Base-by-base conservation (phyloP, 2,329 filamentous ascomycete genomes). In the Trichoderma koningii region DNA sequence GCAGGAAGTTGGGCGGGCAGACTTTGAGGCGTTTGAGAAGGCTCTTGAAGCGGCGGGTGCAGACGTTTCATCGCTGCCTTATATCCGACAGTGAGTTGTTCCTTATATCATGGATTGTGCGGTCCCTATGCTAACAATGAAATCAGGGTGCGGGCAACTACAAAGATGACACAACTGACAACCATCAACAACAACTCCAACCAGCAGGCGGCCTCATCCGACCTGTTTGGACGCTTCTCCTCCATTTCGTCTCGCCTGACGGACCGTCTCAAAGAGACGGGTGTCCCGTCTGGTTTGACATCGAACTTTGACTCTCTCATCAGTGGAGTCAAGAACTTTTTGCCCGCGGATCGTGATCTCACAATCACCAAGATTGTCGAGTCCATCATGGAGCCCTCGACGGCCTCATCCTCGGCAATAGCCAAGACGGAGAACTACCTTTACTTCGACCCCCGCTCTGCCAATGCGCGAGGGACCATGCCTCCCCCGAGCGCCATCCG, bases 311-410 rank as follows among this genome's bases (percentile, higher is more conserved):
- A 98, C 76, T 94, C 90, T 34, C 86, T 99, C 50, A 93, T 98
- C 68, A 94, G 92, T 6, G 94, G 94, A 50, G 94, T 99, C 73
- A 99, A 98, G 80, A 98, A 97, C 78, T 96, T 99, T 78, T 81
- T 99, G n/a, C 95, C 96, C 0, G 92, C 88, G 15, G 96, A 99
- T 79, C 92, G 93, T 71, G 96, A 99, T 74, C 85, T 98, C 10
- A 98, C 95, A 0, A 86, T 99, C 61, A 99, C 96, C 64, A 98
- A 98, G 79, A 97, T 99, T 74, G 94, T 95, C 47, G 95, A 99
- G 77, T 96, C 92, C 1, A 89, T 99, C 72, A 99, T 99, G 94
- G 95, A 99, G 73, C 95, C 95, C 0, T 85, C 92, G 52, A 87
- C 92, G 12, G 94, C 95, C 3, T 92, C 92, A 4, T 94, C 92